Conservation (phyloP, 1,284 basidiomycete species). For the Cutaneotrichosporon sp. region DNA sequence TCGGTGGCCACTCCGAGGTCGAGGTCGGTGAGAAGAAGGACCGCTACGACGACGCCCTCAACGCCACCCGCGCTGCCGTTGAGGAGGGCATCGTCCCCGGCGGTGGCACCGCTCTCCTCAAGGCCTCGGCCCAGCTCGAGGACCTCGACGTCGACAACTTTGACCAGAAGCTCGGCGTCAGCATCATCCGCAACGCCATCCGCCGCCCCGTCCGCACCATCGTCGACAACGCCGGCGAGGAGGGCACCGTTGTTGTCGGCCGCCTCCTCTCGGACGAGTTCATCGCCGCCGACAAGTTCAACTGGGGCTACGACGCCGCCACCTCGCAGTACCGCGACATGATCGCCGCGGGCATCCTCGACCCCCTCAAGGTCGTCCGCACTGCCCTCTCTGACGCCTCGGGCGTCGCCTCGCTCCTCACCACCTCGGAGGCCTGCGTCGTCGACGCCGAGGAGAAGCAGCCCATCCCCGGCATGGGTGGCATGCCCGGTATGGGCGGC, state of each 20-base stretch:
- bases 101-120: constrained; percentile 78
- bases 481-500: constrained; percentile 47
- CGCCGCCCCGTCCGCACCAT: constrained; percentile 85
- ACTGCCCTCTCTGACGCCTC: constrained; percentile 86
- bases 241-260: constrained; percentile 90
- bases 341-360: constrained; percentile 91
- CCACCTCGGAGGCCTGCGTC: constrained; percentile 89
- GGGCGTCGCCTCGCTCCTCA: constrained; percentile 83
- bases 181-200: constrained; percentile 87
- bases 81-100: constrained; percentile 98
- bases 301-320: constrained; percentile 86
- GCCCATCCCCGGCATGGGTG: constrained; percentile 54
- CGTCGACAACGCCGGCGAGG: constrained; percentile 92
- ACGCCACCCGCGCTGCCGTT: constrained; percentile 95
- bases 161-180: constrained; percentile 94
- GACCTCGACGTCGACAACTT: constrained; percentile 85
- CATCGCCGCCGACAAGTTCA: constrained; percentile 61
- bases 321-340: constrained; percentile 93
- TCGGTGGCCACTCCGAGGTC: constrained; percentile 90
- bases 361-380: constrained; percentile 88
- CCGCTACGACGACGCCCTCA: constrained; percentile 95
- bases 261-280: constrained; percentile 62
- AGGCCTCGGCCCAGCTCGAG: constrained; percentile 81
- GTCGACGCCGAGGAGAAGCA: constrained; percentile 88
- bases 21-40: constrained; percentile 99